Evolutionary conservation across 805 yeast species (phyloP).

Genomic region (Peterozyma xylosa): DNA sequence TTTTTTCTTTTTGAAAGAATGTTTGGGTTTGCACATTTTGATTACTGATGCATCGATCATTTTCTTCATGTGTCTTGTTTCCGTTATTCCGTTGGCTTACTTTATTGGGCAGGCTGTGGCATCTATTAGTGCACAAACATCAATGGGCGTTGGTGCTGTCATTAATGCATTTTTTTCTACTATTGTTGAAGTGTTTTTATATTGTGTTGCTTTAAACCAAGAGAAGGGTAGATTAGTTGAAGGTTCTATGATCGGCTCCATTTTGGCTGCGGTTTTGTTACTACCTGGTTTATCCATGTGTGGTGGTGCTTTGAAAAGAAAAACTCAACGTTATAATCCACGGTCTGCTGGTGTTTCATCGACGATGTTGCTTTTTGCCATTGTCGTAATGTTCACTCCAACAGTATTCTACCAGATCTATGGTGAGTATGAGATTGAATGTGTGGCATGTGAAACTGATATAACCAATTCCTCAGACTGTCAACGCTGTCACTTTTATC

Average conservation of each 20-base stretch:
- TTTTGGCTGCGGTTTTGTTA: conserved; percentile 83
- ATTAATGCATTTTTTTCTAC: conserved; percentile 97
- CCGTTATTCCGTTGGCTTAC: conserved; percentile 90
- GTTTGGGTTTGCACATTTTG: conserved; percentile 29
- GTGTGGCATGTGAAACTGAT: conserved; percentile 43
- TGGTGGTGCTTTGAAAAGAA: conserved; percentile 88
- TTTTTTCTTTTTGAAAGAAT: conserved; percentile 53
- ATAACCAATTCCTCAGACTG: conserved; percentile 30
- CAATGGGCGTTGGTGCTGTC: conserved; percentile 98
- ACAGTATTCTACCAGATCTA: conserved; percentile 84
- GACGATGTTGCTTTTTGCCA: conserved; percentile 87
- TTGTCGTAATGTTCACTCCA: conserved; percentile 88
- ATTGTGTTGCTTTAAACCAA: conserved; percentile 84
- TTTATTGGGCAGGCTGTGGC: conserved; percentile 99
- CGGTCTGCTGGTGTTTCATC: conserved; percentile 96
- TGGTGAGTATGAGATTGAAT: conserved; percentile 75
- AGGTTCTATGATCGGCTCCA: conserved; percentile 92
- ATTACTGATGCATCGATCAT: conserved; percentile 58
- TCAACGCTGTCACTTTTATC: conserved; percentile 66
- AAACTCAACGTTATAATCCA: conserved; percentile 94
- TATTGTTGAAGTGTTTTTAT: conserved; percentile 84
- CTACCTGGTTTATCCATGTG: conserved; percentile 96
- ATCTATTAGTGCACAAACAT: conserved; percentile 94
- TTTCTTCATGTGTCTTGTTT: conserved; percentile 69
- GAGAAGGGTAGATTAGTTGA: conserved; percentile 86